Evolutionary conservation across 2,329 filamentous ascomycete species (phyloP), one percentile per base, ranked within the genome.

Genomic region (Chalaropsis thielavioides): DNA sequence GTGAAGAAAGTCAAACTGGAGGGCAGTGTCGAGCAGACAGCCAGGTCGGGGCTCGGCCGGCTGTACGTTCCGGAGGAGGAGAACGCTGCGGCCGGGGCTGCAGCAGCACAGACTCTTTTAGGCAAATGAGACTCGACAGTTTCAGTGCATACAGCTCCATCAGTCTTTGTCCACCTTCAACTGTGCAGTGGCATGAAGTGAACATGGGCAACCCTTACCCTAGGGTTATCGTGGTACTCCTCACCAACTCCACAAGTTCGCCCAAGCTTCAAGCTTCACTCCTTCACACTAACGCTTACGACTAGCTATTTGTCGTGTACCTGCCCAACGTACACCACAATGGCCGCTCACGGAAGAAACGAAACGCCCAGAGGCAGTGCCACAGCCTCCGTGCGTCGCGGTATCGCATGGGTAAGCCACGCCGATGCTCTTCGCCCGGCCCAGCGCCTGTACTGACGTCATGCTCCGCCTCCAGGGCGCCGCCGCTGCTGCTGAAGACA

Each of bases 1-100:
- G 70, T 76, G 4, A 68, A 54, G 44, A 71, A 66, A 40, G 69
- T 74, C 3, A 75, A 73, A 63, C 72, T 75, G 31, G 74, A 75
- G 51, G 74, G 74, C 2, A 73, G 71, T 61, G 65, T 64, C 0
- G 70, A 72, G 51, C 69, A 71, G 60, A 64, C 67, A 56, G 73
- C 73, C 1, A 69, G 2, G 5, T 2, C 19, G 19, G 15, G 6
- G 17, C 49, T 63, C 38, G 22, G 58, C 40, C 27, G 22, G 24
- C 40, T 59, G 40, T 56, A 59, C 41, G 35, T 15, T 22, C n/a
- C 46, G 19, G n/a, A 51, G 3, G 46, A 19, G n/a, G 19, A 17
- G n/a, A 7, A 35, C 31, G 31, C 31, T 7, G 31, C 31, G 7
- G 31, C 31, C 31, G 7, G 3, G 31, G 3, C 31, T 3, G 7